Evolutionary conservation across 441 rosid genomes (phyloP).

Genomic region (Bocquillonia castaneifolia): DNA sequence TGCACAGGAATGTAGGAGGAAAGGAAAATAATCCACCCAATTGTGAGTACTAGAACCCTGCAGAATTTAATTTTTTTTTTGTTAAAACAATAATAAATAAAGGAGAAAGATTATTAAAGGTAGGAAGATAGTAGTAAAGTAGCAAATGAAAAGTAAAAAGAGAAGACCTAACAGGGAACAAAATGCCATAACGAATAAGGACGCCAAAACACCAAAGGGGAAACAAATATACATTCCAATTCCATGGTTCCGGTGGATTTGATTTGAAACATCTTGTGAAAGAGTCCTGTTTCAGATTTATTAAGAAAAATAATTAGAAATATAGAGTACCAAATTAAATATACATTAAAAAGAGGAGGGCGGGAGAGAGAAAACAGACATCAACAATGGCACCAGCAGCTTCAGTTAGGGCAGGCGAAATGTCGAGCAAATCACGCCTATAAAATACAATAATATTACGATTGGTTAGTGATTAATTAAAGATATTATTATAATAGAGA

Average conservation of each 20-base stretch:
- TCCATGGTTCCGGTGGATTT: conserved; percentile 93
- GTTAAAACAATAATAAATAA: too few species aligned
- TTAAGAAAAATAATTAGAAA: background rate
- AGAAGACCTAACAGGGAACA: conserved; percentile 77
- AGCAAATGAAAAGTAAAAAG: conserved; percentile 17
- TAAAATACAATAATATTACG: background rate
- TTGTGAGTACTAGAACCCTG: conserved; percentile 70
- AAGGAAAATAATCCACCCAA: conserved; percentile 90
- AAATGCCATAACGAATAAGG: conserved; percentile 63
- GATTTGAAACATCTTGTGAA: conserved; percentile 97
- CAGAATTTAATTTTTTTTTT: too few species aligned
- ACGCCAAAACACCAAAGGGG: conserved; percentile 91
- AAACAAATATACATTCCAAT: conserved; percentile 87
- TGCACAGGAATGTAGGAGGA: conserved; percentile 71
- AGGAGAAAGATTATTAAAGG: too few species aligned
- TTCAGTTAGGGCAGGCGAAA: conserved; percentile 81
- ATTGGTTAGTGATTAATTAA: background rate
- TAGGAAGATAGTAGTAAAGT: too few species aligned
- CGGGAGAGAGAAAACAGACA: conserved; percentile 31
- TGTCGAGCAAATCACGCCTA: conserved; percentile 83
- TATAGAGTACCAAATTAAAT: too few species aligned
- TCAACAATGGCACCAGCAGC: conserved; percentile 97
- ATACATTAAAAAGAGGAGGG: background rate
- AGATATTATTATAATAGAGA: background rate
- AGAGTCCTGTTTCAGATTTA: conserved; percentile 45